Percentiles rank a stretch among this genome's conserved stretches.
These are phyloP conservation scores for Syncephalis plumigaleata DNA, from an alignment of 371 early-diverging fungal genomes.

Conservation along the genomic window DNA sequence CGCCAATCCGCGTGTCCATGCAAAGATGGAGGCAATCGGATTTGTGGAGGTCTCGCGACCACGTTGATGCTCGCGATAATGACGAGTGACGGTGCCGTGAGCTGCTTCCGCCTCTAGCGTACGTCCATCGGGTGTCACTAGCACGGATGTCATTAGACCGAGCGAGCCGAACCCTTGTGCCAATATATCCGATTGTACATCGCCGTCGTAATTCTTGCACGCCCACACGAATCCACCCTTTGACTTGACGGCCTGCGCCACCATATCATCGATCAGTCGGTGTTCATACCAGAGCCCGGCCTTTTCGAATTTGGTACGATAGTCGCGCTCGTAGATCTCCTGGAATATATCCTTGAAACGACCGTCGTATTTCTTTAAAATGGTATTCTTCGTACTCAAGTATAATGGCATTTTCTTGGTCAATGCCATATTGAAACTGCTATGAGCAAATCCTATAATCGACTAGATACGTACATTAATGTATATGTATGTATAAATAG, in stretches of 20 bases:
- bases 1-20: conserved; percentile 91
- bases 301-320: conserved; percentile 52
- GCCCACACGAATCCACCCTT: conserved; percentile 93
- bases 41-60: conserved; percentile 82
- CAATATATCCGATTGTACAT: conserved; percentile 85
- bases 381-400: conserved; percentile 94
- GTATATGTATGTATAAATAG: neutral
- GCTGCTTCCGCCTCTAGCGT: conserved; percentile 94
- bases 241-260: conserved; percentile 91
- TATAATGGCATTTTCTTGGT: conserved; percentile 78
- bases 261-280: conserved; percentile 95
- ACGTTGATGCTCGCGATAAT: conserved; percentile 93
- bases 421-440: conserved; percentile 86
- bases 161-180: conserved; percentile 88
- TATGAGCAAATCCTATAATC: conserved; percentile 82
- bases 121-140: conserved; percentile 87
- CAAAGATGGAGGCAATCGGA: conserved; percentile 94
- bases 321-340: conserved; percentile 61
- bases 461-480: conserved; percentile 21
- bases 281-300: conserved; percentile 91
- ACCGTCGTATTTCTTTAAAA: conserved; percentile 93
- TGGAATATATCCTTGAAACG: conserved; percentile 95
- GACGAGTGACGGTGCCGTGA: conserved; percentile 93
- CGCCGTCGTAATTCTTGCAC: conserved; percentile 91
- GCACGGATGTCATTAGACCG: conserved; percentile 91